phyloP scores from a whole-genome alignment of 176 grass and related monocot species.

The Sorghum bicolor region DNA sequence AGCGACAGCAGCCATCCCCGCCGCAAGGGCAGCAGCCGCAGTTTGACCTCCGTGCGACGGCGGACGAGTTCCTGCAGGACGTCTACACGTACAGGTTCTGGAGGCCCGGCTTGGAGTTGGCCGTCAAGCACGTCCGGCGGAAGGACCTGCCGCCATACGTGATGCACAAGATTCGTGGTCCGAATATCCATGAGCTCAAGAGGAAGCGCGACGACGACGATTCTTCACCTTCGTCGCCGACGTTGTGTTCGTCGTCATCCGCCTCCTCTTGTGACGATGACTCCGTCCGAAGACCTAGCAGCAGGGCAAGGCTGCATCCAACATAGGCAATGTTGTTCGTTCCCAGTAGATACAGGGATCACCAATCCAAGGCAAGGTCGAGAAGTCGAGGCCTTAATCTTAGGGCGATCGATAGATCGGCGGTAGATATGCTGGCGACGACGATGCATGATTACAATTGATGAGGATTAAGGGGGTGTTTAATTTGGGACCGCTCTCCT shows the following conservation, averaged over 20 bases:
- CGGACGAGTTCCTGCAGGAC: conserved; percentile 56
- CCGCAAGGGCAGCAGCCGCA: conserved; percentile 19
- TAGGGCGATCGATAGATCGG: background rate
- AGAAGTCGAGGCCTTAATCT: background rate
- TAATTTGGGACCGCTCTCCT: too few species aligned
- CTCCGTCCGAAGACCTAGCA: background rate
- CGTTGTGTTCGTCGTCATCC: background rate
- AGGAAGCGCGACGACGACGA: conserved; percentile 15
- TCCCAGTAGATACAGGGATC: background rate
- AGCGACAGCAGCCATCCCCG: background rate
- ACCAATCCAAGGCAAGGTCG: background rate
- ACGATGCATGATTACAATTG: too few species aligned
- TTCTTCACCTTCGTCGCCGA: background rate
- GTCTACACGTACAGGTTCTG: conserved; percentile 69
- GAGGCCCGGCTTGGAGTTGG: conserved; percentile 66
- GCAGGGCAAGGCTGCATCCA: background rate
- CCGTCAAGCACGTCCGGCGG: conserved; percentile 58
- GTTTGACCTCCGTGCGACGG: conserved; percentile 76
- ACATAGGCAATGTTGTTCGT: too few species aligned
- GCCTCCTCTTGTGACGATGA: background rate
- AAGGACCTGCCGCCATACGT: conserved; percentile 70
- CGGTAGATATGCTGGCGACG: background rate
- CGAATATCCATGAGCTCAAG: background rate
- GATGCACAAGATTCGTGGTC: conserved; percentile 13
- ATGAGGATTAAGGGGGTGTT: too few species aligned